Base-by-base conservation (phyloP, 1,284 basidiomycete species). In the Blastosporella zonata region DNA sequence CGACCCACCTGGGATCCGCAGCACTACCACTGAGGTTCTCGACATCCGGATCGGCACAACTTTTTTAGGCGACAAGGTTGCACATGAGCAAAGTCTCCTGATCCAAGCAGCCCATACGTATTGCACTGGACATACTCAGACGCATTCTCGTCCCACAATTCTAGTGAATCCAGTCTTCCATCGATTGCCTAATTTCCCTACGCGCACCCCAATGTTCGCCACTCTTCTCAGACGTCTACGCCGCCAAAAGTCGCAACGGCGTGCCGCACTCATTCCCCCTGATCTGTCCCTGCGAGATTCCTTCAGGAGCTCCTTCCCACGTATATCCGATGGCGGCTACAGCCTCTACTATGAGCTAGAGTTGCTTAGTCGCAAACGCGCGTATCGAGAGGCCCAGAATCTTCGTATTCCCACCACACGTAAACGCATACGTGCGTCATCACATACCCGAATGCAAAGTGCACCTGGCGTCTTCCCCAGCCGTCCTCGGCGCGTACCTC, bases 251-350 rank as follows among this genome's bases (percentile, higher is more conserved):
- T 47, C 52, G 22, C 50, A 28, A 21, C 29, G 23, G 22, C 27
- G 28, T 3, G 13, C n/a, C n/a, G 42, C 21, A 17, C 48, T 44
- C 18, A 17, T 49, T 1, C 67, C 70, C 5, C 70, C 70, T 13
- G 64, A 65, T 23, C 60, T 71, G 6, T 53, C 59, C 21, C 64
- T 66, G 46, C 67, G 66, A 57, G 64, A 64, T 40, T 64, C 62
- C 27, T 66, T 69, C 48, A 54, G 56, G 28, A 62, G 58, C 20
- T 69, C 69, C 0, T 71, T 72, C 50, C 69, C 69, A 6, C 57
- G 57, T 7, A 66, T 72, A 21, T 59, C 63, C 3, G 52, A 59
- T 21, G 70, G 70, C 15, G 69, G 69, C 9, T 72, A 72, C 55
- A 64, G 55, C 15, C 62, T 58, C 47, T 71, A 69, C 48, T 72